Percentiles rank a stretch among this genome's conserved stretches.
Conservation (phyloP, 1,284 basidiomycete genomes). For the Irpex sp. region DNA sequence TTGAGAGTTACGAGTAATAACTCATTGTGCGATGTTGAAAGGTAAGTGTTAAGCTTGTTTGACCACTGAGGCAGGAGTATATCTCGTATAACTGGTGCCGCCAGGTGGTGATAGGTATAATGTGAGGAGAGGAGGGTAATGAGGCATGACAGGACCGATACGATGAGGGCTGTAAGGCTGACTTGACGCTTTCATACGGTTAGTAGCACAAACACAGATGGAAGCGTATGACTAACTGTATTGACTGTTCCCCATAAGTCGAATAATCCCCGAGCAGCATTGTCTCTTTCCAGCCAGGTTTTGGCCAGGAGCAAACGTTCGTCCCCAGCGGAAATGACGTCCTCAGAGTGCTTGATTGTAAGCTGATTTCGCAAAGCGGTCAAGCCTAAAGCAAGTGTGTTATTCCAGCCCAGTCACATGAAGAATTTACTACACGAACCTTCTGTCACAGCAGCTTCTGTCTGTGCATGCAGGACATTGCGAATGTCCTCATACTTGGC, state of each 20-base stretch:
- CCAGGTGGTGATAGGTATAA: slow-evolving; percentile 58
- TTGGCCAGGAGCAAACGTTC: slow-evolving; percentile 53
- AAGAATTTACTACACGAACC: slow-evolving; percentile 16
- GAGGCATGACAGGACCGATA: slow-evolving; percentile 53
- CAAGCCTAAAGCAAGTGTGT: slow-evolving; percentile 22
- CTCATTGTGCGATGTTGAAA: slow-evolving; percentile 58
- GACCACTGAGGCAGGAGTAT: slow-evolving; percentile 52
- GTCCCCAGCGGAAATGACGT: slow-evolving; percentile 47
- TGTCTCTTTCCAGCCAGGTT: slow-evolving; percentile 54
- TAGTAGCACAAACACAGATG: slow-evolving; percentile 4
- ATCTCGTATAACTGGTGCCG: slow-evolving; percentile 54
- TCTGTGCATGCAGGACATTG: slow-evolving; percentile 21
- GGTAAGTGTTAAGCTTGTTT: slow-evolving; percentile 52
- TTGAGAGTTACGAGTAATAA: slow-evolving; percentile 62
- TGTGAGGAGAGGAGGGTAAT: slow-evolving; percentile 60
- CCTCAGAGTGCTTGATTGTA: slow-evolving; percentile 41
- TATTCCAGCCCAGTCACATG: neutral
- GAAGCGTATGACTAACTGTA: slow-evolving; percentile 35
- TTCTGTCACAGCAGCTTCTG: slow-evolving; percentile 23
- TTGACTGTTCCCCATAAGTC: slow-evolving; percentile 51
- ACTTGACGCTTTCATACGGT: slow-evolving; percentile 38
- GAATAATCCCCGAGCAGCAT: slow-evolving; percentile 60
- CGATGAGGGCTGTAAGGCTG: slow-evolving; percentile 38
- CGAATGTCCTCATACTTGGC: slow-evolving; percentile 25
- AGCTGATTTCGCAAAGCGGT: slow-evolving; percentile 49